These are phyloP conservation scores for Venturia nashicola DNA, from an alignment of 2,329 filamentous ascomycete species.

Conservation along the genomic window DNA sequence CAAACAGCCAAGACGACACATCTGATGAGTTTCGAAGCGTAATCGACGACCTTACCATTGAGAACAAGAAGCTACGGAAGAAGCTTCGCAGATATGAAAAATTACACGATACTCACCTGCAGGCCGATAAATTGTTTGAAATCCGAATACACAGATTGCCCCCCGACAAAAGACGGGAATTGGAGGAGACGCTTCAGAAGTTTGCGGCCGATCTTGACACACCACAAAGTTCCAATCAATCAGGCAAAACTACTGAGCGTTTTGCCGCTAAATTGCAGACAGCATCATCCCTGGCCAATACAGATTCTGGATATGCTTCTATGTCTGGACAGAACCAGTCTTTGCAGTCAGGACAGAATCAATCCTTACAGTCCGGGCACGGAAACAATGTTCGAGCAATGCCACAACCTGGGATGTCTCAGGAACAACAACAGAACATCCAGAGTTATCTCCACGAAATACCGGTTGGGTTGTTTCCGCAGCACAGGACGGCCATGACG, in stretches of 20 bases:
- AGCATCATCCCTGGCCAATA: constrained; percentile 41
- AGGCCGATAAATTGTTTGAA: constrained; percentile 71
- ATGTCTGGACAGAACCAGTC: constrained; percentile 36
- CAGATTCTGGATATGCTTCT: constrained; percentile 53
- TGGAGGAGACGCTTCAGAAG: constrained; percentile 60
- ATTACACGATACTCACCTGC: constrained; percentile 51
- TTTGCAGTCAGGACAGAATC: constrained; percentile 23
- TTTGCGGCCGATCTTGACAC: constrained; percentile 53
- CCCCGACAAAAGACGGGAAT: constrained; percentile 58
- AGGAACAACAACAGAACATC: constrained; percentile 25
- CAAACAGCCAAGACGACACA: constrained; percentile 34
- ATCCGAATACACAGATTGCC: constrained; percentile 66
- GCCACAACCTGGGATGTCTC: constrained; percentile 11
- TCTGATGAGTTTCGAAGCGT: constrained; percentile 69
- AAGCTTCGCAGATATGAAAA: constrained; percentile 60
- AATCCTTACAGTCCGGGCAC: constrained; percentile 24
- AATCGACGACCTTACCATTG: constrained; percentile 76
- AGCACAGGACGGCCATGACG: constrained; percentile 43
- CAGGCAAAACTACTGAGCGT: not conserved
- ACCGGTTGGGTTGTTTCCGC: constrained; percentile 54
- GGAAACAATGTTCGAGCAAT: constrained; percentile 12
- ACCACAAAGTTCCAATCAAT: constrained; percentile 13
- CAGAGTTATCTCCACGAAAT: constrained; percentile 62
- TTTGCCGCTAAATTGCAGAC: constrained; percentile 31
- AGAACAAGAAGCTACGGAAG: constrained; percentile 68